These are phyloP conservation scores for Rhypophila decipiens DNA, from an alignment of 495 filamentous ascomycete genomes.

Conservation along the genomic window DNA sequence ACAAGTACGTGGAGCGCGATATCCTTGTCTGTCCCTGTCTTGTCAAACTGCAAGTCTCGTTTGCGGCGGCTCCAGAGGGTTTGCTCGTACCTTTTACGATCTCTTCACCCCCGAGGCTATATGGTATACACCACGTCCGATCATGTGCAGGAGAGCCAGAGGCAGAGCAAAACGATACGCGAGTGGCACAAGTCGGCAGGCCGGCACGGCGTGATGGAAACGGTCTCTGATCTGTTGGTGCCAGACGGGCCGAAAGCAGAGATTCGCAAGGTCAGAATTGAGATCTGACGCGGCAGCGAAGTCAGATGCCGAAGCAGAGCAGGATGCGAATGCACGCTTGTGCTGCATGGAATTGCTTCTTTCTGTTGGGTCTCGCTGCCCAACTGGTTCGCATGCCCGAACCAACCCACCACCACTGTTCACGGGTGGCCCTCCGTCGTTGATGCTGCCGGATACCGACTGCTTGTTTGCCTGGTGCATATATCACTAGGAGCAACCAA, in stretches of 20 bases:
- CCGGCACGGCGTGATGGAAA: neutral
- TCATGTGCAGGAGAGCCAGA: too few species aligned
- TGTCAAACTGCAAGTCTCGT: conserved; percentile 4
- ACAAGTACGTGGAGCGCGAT: neutral
- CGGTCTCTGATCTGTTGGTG: neutral
- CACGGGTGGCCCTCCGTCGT: conserved; percentile 5
- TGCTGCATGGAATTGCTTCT: neutral
- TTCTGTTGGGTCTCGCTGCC: conserved; percentile 8
- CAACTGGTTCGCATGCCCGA: neutral
- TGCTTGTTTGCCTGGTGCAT: conserved; percentile 4
- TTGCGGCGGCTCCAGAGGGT: too few species aligned
- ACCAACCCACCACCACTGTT: conserved; percentile 10
- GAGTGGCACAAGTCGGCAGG: neutral
- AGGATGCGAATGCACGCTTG: neutral
- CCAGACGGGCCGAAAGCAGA: too few species aligned
- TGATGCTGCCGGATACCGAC: conserved; percentile 1
- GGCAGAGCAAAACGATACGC: too few species aligned
- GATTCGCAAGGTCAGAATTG: too few species aligned
- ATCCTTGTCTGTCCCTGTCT: neutral
- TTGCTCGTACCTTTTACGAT: neutral
- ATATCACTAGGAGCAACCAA: neutral
- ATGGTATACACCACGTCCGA: neutral
- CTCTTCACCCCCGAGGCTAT: neutral
- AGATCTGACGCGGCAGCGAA: neutral
- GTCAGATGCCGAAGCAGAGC: conserved; percentile 2